phyloP scores from a whole-genome alignment of 805 yeast species.

The Blastobotrys terrestris region DNA sequence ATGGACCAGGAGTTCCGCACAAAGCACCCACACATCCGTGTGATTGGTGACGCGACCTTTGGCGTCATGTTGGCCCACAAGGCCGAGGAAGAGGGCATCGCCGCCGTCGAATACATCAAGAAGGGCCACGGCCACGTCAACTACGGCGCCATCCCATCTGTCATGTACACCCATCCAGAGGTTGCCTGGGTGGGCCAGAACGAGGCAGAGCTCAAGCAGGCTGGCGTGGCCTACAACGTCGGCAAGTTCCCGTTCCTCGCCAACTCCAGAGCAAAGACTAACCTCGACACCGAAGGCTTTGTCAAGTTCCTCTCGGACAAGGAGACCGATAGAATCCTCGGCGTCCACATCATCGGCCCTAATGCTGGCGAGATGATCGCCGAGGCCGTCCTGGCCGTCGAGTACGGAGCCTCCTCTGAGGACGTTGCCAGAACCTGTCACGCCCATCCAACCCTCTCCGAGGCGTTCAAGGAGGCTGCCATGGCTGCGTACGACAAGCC shows the following conservation, averaged over 20 bases:
- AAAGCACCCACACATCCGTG: conserved; percentile 87
- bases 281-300: conserved; percentile 93
- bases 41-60: conserved; percentile 96
- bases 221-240: conserved; percentile 83
- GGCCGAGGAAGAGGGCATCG: conserved; percentile 99
- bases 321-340: conserved; percentile 93
- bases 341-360: conserved; percentile 96
- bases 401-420: conserved; percentile 98
- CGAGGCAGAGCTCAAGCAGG: conserved; percentile 89
- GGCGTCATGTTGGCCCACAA: conserved; percentile 99
- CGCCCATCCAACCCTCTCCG: conserved; percentile 97
- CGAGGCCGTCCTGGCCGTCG: conserved; percentile 95
- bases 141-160: conserved; percentile 96
- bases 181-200: conserved; percentile 99
- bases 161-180: conserved; percentile 99
- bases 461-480: conserved; percentile 98
- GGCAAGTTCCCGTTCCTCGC: conserved; percentile 99
- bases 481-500: conserved; percentile 88
- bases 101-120: conserved; percentile 93
- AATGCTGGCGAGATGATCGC: conserved; percentile 99
- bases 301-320: conserved; percentile 95
- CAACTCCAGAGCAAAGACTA: conserved; percentile 98
- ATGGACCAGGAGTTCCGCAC: conserved; percentile 93
- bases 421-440: conserved; percentile 97
- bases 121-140: conserved; percentile 95